Evolutionary conservation across 495 filamentous ascomycete species (phyloP).

Genomic region (Cladorrhinum samala): DNA sequence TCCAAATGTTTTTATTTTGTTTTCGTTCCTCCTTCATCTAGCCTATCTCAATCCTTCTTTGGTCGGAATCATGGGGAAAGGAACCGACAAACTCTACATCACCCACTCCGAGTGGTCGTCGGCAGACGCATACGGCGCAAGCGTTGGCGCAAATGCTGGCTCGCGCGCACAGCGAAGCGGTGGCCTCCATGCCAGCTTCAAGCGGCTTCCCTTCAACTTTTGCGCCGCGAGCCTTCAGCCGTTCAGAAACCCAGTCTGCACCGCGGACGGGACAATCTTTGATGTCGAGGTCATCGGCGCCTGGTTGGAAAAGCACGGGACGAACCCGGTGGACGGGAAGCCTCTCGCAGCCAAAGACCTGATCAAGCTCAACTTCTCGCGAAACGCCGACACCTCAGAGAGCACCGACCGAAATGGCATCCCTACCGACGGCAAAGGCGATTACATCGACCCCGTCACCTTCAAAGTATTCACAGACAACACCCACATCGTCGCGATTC

Average conservation of each 20-base stretch:
- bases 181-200: slow-evolving; percentile 62
- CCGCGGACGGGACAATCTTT: slow-evolving; percentile 69
- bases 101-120: slow-evolving; percentile 97
- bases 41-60: no score
- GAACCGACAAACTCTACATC: slow-evolving; percentile 78
- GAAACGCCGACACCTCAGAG: slow-evolving; percentile 67
- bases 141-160: slow-evolving; percentile 62
- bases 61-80: slow-evolving; percentile 39
- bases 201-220: slow-evolving; percentile 93
- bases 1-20: neutral
- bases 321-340: slow-evolving; percentile 80
- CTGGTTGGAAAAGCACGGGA: slow-evolving; percentile 90
- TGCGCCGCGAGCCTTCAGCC: slow-evolving; percentile 94
- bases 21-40: neutral
- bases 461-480: slow-evolving; percentile 98
- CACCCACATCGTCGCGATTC: slow-evolving; percentile 88
- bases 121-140: slow-evolving; percentile 74
- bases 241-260: slow-evolving; percentile 81
- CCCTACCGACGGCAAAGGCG: slow-evolving; percentile 50
- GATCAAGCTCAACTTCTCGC: slow-evolving; percentile 83
- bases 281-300: slow-evolving; percentile 80
- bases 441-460: slow-evolving; percentile 92
- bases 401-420: slow-evolving; percentile 31
- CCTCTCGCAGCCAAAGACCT: slow-evolving; percentile 75
- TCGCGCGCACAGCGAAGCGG: slow-evolving; percentile 44